Evolutionary conservation across 495 filamentous ascomycete genomes (phyloP), one percentile per base, ranked within the genome.

Genomic region (Aspergillus diversus): DNA sequence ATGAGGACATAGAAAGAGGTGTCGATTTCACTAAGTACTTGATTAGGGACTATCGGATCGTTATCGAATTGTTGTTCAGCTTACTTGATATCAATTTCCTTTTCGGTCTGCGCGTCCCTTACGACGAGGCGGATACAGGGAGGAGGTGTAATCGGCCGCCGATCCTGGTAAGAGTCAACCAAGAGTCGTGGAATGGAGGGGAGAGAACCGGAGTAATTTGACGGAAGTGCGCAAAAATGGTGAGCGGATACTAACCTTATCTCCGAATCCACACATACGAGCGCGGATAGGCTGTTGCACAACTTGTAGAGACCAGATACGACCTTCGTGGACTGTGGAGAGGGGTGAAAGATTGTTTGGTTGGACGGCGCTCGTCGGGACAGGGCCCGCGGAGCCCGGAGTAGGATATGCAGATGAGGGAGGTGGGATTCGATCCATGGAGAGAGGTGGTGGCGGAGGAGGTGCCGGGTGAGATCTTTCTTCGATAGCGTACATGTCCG

Each of bases 231-330:
- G 11, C 54, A 31, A 54, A 16, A n/a, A 9, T 12, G 16, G 31
- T 27, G 21, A 50, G 15, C 31, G 16, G 42, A 55, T 5, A 56
- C 56, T 32, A 69, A 96, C 93, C 85, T 99, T 99, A 75, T 99
- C 95, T 58, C 95, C 95, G 81, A 97, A 99, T 2, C 95, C 95
- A 81, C 95, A 99, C 95, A 99, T 99, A 54, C 95, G 90, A 65
- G 95, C 95, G 57, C 95, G 89, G 64, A 92, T 83, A 54, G 95
- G 95, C 71, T 99, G 95, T 76, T 99, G 95, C 57, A 91, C 89
- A 58, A 97, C 91, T 64, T 88, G 81, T 58, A 99, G 82, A 53
- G 89, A 90, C 82, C 77, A 87, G 33, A 79, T 77, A 12, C 80
- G 80, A 57, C 80, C 81, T 35, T 82, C 82, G 46, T 77, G 73